These are phyloP conservation scores for Pseudevernia furfuracea DNA, from an alignment of 495 filamentous ascomycete species.

Conservation along the genomic window DNA sequence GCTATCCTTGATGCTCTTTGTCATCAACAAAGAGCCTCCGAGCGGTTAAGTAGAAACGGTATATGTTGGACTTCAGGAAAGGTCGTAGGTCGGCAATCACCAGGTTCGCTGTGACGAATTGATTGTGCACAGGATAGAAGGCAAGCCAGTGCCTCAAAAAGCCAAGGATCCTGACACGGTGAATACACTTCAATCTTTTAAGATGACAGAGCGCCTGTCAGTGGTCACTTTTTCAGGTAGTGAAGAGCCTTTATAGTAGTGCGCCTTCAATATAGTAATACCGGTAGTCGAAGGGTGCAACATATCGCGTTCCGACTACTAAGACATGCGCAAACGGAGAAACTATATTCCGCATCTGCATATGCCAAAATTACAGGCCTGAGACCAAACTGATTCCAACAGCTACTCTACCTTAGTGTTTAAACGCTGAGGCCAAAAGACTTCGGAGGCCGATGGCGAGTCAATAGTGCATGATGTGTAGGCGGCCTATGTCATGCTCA, in stretches of 20 bases:
- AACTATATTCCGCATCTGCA: neutral
- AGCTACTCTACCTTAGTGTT: too few species aligned
- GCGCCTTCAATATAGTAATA: too few species aligned
- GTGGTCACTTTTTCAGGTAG: neutral
- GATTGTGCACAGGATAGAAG: neutral
- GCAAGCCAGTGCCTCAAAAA: conserved; percentile 3
- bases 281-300: neutral
- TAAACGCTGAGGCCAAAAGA: neutral
- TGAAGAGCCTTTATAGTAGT: neutral
- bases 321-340: neutral
- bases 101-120: neutral
- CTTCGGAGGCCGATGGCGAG: neutral
- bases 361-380: neutral
- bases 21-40: neutral
- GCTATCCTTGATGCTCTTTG: neutral
- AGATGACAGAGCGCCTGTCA: neutral
- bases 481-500: neutral
- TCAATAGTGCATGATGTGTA: conserved; percentile 10
- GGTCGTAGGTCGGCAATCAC: neutral
- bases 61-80: neutral
- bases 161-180: neutral
- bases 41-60: neutral
- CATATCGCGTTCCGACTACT: too few species aligned
- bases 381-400: neutral
- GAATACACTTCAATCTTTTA: neutral